Conservation (phyloP, 73 alveolate species). For the Stentor roeselii region DNA sequence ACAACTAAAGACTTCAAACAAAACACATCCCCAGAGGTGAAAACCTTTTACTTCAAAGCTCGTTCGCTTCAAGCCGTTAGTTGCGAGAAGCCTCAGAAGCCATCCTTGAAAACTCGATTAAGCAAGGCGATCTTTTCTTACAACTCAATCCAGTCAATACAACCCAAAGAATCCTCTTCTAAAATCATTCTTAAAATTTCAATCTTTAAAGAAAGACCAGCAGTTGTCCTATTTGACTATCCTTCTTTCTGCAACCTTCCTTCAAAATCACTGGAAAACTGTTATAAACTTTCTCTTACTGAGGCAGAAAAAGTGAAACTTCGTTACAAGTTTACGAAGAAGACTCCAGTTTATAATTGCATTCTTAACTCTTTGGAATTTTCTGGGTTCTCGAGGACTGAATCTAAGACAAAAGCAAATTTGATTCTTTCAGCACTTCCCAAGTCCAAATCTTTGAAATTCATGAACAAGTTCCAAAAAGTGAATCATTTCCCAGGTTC, state of each 20-base stretch:
- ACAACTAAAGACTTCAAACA: too few species aligned
- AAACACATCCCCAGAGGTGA: too few species aligned
- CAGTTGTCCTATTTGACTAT: conserved; percentile 39
- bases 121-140: too few species aligned
- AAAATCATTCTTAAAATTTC: conserved; percentile 14
- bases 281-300: neutral
- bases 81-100: too few species aligned
- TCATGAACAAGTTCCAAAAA: conserved; percentile 65
- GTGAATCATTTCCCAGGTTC: conserved; percentile 90
- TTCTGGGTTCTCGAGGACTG: conserved; percentile 60
- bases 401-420: conserved; percentile 48
- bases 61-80: too few species aligned
- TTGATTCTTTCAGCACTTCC: conserved; percentile 44
- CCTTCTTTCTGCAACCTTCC: conserved; percentile 34
- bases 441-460: conserved; percentile 44
- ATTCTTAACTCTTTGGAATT: conserved; percentile 54
- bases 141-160: too few species aligned
- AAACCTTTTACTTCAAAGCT: too few species aligned
- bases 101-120: too few species aligned
- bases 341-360: conserved; percentile 62
- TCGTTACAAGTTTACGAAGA: conserved; percentile 47
- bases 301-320: neutral
- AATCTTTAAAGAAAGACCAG: conserved; percentile 40
- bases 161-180: too few species aligned
- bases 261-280: neutral